Evolutionary conservation across 805 yeast genomes (phyloP).

Genomic region (Barnettozyma wickerhamii): DNA sequence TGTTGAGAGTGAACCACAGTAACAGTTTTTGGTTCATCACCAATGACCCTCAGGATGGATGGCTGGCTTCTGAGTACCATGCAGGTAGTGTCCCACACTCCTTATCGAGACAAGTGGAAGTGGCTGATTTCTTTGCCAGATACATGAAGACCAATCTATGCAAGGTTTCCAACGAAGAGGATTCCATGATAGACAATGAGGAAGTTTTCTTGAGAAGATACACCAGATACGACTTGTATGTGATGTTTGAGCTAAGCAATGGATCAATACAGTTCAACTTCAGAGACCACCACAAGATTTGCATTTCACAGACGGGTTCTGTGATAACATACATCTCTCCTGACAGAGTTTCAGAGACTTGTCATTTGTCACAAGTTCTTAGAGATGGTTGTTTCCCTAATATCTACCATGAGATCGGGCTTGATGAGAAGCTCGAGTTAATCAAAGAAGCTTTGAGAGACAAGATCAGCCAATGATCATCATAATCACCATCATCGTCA

Average conservation of each 20-base stretch:
- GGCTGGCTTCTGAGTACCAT: conserved; percentile 47
- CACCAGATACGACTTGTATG: conserved; percentile 71
- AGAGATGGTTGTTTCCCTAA: conserved; percentile 45
- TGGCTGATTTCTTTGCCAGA: conserved; percentile 81
- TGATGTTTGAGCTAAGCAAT: conserved; percentile 90
- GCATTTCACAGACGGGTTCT: conserved; percentile 71
- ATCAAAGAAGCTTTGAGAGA: conserved; percentile 64
- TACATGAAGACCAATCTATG: conserved; percentile 91
- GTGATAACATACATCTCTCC: conserved; percentile 81
- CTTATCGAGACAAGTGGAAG: conserved; percentile 69
- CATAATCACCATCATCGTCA: background rate
- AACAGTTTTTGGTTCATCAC: conserved; percentile 63
- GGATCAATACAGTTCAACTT: conserved; percentile 94
- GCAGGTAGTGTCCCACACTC: conserved; percentile 39
- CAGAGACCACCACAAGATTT: conserved; percentile 88
- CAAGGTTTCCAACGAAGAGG: conserved; percentile 65
- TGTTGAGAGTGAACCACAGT: conserved; percentile 64
- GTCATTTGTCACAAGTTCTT: conserved; percentile 47
- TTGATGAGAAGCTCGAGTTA: conserved; percentile 42
- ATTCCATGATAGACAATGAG: conserved; percentile 42
- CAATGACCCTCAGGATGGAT: conserved; percentile 44
- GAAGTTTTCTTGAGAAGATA: conserved; percentile 78
- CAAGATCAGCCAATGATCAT: conserved; percentile 14
- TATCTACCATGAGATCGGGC: conserved; percentile 39
- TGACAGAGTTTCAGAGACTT: conserved; percentile 63